A percentile compares a stretch with the other conserved stretches of the same genome.
Conservation (phyloP, 176 grass and related monocot genomes). For the Poa pratensis region DNA sequence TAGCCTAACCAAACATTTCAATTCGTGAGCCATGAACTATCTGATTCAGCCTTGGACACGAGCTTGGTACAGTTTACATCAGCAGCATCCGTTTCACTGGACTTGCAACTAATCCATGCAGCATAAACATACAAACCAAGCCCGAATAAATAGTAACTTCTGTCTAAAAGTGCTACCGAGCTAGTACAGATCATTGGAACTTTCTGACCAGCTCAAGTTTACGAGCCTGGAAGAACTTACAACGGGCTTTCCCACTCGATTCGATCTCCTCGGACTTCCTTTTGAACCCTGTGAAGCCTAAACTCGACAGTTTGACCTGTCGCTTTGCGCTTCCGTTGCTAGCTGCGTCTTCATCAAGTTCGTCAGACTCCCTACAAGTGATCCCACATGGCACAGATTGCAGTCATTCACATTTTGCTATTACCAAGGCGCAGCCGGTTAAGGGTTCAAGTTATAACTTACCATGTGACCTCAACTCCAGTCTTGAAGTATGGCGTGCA, state of each 20-base stretch:
- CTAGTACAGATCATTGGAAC: slow-evolving; percentile 43
- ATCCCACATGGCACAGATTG: background rate
- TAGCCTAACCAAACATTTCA: background rate
- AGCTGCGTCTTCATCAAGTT: slow-evolving; percentile 66
- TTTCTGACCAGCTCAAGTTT: slow-evolving; percentile 76
- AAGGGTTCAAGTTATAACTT: slow-evolving; percentile 35
- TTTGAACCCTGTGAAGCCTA: slow-evolving; percentile 83
- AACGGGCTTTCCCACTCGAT: slow-evolving; percentile 85
- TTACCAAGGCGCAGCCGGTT: background rate
- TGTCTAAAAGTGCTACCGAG: background rate
- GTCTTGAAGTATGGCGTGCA: slow-evolving; percentile 78
- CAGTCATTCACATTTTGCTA: slow-evolving; percentile 23
- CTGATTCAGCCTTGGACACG: background rate
- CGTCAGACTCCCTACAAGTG: slow-evolving; percentile 78
- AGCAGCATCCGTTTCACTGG: background rate
- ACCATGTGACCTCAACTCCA: slow-evolving; percentile 77
- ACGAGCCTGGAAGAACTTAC: slow-evolving; percentile 86
- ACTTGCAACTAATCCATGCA: background rate
- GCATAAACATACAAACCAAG: slow-evolving; percentile 3
- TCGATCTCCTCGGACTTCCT: slow-evolving; percentile 83
- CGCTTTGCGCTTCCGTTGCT: slow-evolving; percentile 56
- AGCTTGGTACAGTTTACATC: background rate
- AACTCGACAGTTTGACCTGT: slow-evolving; percentile 73
- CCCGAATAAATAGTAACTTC: background rate
- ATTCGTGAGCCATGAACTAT: background rate